Base-by-base conservation (phyloP, 768 basidiomycete genomes). In the Pleurotus ostreatus region DNA sequence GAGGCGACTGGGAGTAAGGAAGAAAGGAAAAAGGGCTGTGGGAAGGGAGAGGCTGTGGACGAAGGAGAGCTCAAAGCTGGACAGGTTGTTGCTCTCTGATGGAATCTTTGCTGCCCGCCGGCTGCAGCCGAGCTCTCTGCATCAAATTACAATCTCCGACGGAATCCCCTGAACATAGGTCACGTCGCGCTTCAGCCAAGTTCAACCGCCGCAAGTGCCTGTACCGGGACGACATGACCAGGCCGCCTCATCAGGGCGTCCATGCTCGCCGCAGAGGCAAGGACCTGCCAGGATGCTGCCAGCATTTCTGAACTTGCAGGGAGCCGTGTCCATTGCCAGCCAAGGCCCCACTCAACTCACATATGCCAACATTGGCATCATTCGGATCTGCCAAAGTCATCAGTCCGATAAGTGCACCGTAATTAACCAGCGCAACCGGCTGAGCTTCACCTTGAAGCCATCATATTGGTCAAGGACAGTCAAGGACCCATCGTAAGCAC, bases 1-100 rank as follows among this genome's bases (percentile, higher is more conserved):
- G 38, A 60, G 59, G 57, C 62, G 62, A 67, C 68, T 56, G 55
- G 60, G 57, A 60, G 55, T 54, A 60, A 61, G 59, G 64, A 57
- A 30, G 57, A 45, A 62, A 39, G 63, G 62, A 64, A 59, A 39
- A 43, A 34, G 37, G 46, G 59, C 53, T 55, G 63, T 63, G 62
- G 64, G 66, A 60, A 61, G 67, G 59, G 60, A 60, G 59, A 56
- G 62, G 60, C 60, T 61, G 59, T 49, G 63, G 63, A 63, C 62
- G 65, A 60, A 64, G 63, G 20, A 56, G 59, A 51, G 58, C 61
- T 61, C 48, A 20, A 52, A 44, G 46, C 63, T 61, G 62, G 61
- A 56, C 57, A 62, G 53, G 60, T 47, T 60, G 57, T 55, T 59
- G 45, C 46, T 49, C 41, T 55, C 61, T 64, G 63, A 64, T 65